Evolutionary conservation across 2,329 filamentous ascomycete genomes (phyloP).

Genomic region (Colletotrichum shisoi): DNA sequence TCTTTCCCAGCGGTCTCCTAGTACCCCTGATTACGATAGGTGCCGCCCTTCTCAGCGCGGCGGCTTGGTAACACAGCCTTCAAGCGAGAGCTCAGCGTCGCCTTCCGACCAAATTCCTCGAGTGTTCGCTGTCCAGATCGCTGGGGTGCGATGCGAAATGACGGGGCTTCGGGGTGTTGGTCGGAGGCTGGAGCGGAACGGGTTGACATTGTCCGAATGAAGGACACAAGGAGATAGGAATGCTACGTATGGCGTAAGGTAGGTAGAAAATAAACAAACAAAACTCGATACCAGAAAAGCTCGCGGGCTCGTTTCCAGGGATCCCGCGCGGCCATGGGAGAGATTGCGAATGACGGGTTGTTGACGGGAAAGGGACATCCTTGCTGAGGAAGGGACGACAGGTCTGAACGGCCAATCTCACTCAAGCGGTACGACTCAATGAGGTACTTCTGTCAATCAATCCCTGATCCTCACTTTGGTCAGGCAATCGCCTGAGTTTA

Average conservation of each 20-base stretch:
- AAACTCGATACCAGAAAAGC: not conserved
- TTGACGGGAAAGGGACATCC: constrained; percentile 19
- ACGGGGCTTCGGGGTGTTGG: constrained; percentile 10
- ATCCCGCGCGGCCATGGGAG: constrained; percentile 1
- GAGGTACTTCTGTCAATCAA: constrained; percentile 1
- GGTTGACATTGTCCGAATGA: constrained; percentile 18
- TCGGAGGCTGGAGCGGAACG: constrained; percentile 14
- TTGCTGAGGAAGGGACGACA: constrained; percentile 4
- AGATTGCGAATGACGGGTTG: constrained; percentile 14
- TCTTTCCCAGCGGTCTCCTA: constrained; percentile 43
- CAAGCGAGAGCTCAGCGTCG: constrained; percentile 53
- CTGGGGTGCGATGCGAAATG: constrained; percentile 14
- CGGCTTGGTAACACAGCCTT: constrained; percentile 58
- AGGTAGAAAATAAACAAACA: constrained; percentile 31
- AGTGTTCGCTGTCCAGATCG: not conserved
- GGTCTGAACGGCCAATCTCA: not conserved
- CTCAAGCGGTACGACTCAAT: constrained; percentile 1
- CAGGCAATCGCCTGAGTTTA: not conserved
- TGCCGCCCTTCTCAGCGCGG: constrained; percentile 61
- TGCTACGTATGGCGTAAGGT: constrained; percentile 3
- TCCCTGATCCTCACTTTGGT: not conserved
- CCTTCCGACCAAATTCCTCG: not conserved
- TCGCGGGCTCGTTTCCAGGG: not conserved
- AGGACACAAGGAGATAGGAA: constrained; percentile 2
- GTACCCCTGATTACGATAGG: constrained; percentile 49